Evolutionary conservation across 306 rosid species (phyloP).

Genomic region (Herpetospermum pedunculosum): DNA sequence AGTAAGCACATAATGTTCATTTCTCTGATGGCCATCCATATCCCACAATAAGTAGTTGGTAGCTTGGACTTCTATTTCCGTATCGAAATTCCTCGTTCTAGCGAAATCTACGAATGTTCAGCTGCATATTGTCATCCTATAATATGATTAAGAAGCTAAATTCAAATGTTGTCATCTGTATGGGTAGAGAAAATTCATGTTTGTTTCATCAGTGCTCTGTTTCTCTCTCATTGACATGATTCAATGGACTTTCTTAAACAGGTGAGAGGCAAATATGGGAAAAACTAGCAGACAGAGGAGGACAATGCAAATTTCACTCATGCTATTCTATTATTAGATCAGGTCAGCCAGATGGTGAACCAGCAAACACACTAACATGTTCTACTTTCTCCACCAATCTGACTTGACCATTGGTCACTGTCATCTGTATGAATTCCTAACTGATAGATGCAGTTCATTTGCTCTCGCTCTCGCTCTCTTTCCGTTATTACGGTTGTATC

Average conservation of each 20-base stretch:
- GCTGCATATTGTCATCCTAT: background rate
- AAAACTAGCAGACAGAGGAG: slow-evolving; percentile 22
- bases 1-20: background rate
- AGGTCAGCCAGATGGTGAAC: slow-evolving; percentile 27
- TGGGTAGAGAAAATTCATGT: background rate
- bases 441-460: slow-evolving; percentile 27
- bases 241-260: slow-evolving; percentile 14
- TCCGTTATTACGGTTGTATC: slow-evolving; percentile 19
- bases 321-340: slow-evolving; percentile 2
- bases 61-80: background rate
- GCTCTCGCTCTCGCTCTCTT: background rate
- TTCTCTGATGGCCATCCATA: background rate
- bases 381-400: slow-evolving; percentile 17
- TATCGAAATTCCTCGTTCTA: background rate
- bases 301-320: slow-evolving; percentile 14
- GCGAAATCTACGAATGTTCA: background rate
- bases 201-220: background rate
- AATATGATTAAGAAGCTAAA: background rate
- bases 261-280: slow-evolving; percentile 28
- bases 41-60: background rate
- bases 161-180: background rate
- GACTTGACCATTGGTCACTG: slow-evolving; percentile 25
- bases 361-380: slow-evolving; percentile 16
- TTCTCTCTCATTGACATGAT: background rate
- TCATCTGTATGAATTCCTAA: slow-evolving; percentile 27